Percentiles rank a stretch among this genome's conserved stretches.
phyloP scores from a whole-genome alignment of 2,329 filamentous ascomycete species.

The Monosporascus sp. region DNA sequence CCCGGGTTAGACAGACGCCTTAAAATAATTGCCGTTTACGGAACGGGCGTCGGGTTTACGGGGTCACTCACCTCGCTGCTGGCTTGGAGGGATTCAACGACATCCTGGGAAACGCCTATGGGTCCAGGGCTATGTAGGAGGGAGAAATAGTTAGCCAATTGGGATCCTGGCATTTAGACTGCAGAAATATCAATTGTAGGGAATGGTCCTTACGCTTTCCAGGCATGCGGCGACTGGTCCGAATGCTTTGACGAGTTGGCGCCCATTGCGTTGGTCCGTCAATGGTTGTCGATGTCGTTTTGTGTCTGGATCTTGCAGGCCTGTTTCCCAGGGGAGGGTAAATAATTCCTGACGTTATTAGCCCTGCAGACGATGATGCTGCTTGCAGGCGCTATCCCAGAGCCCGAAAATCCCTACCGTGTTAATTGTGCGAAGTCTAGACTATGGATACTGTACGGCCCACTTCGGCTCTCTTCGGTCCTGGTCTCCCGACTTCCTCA shows the following conservation, averaged over 20 bases:
- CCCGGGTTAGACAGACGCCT: not conserved
- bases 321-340: not conserved
- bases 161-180: no score
- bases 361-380: no score
- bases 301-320: conserved; percentile 1
- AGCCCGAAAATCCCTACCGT: no score
- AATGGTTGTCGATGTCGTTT: conserved; percentile 14
- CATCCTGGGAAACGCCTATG: conserved; percentile 65
- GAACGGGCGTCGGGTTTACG: not conserved
- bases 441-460: no score
- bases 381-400: no score
- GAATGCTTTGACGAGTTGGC: conserved; percentile 51
- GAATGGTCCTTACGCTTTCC: conserved; percentile 48
- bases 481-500: no score
- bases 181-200: not conserved
- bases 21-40: not conserved
- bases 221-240: conserved; percentile 37
- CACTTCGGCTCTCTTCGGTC: no score
- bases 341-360: not conserved
- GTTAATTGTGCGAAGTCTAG: no score
- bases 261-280: conserved; percentile 45
- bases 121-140: conserved; percentile 36
- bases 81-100: conserved; percentile 77
- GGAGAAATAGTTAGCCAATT: not conserved
- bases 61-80: conserved; percentile 70